Evolutionary conservation across 2,329 filamentous ascomycete genomes (phyloP), one percentile per base, ranked within the genome.

Genomic region (Epichloe bromicola): DNA sequence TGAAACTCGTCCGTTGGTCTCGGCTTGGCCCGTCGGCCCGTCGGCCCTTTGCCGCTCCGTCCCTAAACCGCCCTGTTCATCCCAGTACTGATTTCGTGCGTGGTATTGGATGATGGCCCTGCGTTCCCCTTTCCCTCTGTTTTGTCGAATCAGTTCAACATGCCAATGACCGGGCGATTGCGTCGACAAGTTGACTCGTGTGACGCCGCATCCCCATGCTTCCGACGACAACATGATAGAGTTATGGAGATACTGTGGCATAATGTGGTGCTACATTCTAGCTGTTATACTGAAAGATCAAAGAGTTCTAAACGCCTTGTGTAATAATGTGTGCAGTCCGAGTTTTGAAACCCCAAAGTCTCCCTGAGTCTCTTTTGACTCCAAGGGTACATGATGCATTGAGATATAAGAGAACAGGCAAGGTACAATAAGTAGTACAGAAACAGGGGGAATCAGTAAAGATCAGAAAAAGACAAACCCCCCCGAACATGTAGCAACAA

Each of bases 21-120:
- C 34, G 42, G 48, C 48, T 46, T 33, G 48, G 42, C 34, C 48
- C 48, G 48, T 46, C 37, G 48, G 42, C 34, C 48, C 48, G 48
- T 46, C 37, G 36, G 48, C 42, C 48, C 41, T 46, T 33, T 45
- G 30, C 23, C 42, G 42, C 42, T 12, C 19, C 40, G 20, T 40
- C 14, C 48, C 33, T 30, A 10, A 4, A 23, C 19, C n/a, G 39
- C 33, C 39, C 39, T 23, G 14, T 43, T 17, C 30, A 33, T 36
- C 19, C 38, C 30, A 19, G 30, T 49, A 14, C 48, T 49, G 38
- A 49, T 37, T 49, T 49, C 37, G 40, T 34, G 19, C 33, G 4
- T 43, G 41, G 14, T 15, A 23, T 12, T 30, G 11, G 7, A 26
- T 11, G 8, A 20, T 6, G 23, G 23, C 23, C 12, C 34, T 34